A percentile compares a stretch with the other conserved stretches of the same genome.
phyloP scores from a whole-genome alignment of 1,284 basidiomycete genomes.

The Inonotus obliquus region DNA sequence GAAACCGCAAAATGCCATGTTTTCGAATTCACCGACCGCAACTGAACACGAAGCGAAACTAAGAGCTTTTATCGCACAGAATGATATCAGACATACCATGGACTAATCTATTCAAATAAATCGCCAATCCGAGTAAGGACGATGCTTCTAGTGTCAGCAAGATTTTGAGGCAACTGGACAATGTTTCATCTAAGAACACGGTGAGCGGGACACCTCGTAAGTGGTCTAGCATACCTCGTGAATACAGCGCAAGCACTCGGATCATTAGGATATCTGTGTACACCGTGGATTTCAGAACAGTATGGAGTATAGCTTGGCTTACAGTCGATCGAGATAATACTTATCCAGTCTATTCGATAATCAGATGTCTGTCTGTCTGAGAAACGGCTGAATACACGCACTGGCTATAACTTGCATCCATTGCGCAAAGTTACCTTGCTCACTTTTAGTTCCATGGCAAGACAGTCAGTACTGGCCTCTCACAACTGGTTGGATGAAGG shows the following conservation, averaged over 20 bases:
- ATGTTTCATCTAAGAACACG: neutral
- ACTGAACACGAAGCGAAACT: neutral
- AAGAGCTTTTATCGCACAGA: too few relatives aligned
- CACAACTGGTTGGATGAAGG: neutral
- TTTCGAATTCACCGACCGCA: neutral
- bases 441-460: neutral
- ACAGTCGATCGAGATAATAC: neutral
- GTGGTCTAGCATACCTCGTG: neutral
- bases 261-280: conserved; percentile 5
- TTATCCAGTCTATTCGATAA: neutral
- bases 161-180: neutral
- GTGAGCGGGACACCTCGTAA: neutral
- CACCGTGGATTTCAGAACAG: neutral
- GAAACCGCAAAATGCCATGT: neutral
- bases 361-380: too few relatives aligned
- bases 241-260: conserved; percentile 8
- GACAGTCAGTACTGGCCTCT: neutral
- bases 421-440: neutral
- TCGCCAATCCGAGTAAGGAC: neutral
- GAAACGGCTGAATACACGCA: neutral
- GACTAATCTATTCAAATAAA: neutral
- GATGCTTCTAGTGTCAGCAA: neutral
- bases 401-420: neutral
- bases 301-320: neutral
- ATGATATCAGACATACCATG: neutral